Conservation (phyloP, 2,329 filamentous ascomycete species). For the Cercospora zeae-maydis region DNA sequence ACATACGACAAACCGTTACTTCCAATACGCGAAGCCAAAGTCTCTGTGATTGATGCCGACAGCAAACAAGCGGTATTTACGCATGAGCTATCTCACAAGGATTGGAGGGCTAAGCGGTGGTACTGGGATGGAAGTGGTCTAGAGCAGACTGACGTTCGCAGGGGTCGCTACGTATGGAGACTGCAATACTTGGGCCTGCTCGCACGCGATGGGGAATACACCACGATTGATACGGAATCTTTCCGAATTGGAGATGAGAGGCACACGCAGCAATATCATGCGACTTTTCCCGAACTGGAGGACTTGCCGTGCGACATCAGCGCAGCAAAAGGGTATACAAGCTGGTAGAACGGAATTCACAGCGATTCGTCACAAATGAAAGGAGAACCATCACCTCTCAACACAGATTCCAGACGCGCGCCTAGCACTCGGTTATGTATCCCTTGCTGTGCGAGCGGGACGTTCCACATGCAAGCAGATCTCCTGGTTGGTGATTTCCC, state of each 20-base stretch:
- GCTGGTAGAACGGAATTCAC: neutral
- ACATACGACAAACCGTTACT: neutral
- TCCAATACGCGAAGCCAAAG: neutral
- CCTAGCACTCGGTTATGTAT: too few relatives aligned
- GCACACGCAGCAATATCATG: neutral
- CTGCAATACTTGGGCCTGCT: neutral
- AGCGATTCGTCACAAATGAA: too few relatives aligned
- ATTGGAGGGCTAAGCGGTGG: neutral
- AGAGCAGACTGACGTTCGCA: neutral
- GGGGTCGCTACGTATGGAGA: neutral
- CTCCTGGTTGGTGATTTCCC: too few relatives aligned
- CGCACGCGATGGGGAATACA: neutral
- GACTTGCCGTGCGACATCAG: neutral
- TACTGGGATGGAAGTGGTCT: neutral
- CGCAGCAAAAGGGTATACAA: neutral
- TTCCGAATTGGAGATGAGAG: neutral
- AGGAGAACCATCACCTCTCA: too few relatives aligned
- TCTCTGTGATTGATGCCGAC: neutral
- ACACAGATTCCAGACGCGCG: too few relatives aligned
- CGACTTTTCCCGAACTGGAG: neutral
- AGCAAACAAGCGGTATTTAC: neutral
- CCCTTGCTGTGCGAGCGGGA: too few relatives aligned
- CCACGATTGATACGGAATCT: neutral
- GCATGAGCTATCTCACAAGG: neutral
- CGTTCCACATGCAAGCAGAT: too few relatives aligned